Conservation (phyloP, 2,329 filamentous ascomycete species). For the Capronia americana region DNA sequence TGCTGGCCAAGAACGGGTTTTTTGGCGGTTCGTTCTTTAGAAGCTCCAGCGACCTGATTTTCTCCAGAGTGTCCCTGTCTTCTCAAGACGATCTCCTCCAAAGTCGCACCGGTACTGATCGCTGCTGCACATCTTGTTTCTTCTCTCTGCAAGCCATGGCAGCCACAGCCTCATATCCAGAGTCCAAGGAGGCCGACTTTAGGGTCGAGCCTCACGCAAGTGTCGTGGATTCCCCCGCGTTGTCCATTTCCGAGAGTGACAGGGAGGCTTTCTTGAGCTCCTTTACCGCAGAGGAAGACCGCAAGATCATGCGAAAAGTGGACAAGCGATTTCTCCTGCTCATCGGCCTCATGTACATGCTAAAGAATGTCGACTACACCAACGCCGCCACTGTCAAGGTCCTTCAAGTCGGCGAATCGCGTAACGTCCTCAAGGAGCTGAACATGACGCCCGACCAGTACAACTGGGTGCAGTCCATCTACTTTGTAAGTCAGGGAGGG, state of each 20-base stretch:
- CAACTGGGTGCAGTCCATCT: slow-evolving; percentile 51
- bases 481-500: slow-evolving; percentile 44
- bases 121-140: neutral
- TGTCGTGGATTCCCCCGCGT: slow-evolving; percentile 12
- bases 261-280: slow-evolving; percentile 46
- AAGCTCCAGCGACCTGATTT: neutral
- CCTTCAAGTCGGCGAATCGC: slow-evolving; percentile 49
- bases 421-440: slow-evolving; percentile 49
- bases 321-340: slow-evolving; percentile 73
- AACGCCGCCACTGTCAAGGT: slow-evolving; percentile 54
- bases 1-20: neutral
- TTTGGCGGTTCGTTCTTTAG: neutral
- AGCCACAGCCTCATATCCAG: neutral
- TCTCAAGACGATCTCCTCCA: neutral
- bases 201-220: slow-evolving; percentile 6
- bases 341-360: slow-evolving; percentile 69
- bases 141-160: neutral
- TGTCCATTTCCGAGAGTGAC: slow-evolving; percentile 17
- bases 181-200: slow-evolving; percentile 20
- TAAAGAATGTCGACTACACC: slow-evolving; percentile 52
- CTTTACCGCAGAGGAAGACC: slow-evolving; percentile 50
- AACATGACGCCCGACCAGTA: slow-evolving; percentile 51
- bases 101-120: neutral
- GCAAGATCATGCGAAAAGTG: slow-evolving; percentile 51
- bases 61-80: neutral